A percentile compares a stretch with the other conserved stretches of the same genome.
phyloP scores from a whole-genome alignment of 257 asterid genomes.

The Nicotiana tabacum region DNA sequence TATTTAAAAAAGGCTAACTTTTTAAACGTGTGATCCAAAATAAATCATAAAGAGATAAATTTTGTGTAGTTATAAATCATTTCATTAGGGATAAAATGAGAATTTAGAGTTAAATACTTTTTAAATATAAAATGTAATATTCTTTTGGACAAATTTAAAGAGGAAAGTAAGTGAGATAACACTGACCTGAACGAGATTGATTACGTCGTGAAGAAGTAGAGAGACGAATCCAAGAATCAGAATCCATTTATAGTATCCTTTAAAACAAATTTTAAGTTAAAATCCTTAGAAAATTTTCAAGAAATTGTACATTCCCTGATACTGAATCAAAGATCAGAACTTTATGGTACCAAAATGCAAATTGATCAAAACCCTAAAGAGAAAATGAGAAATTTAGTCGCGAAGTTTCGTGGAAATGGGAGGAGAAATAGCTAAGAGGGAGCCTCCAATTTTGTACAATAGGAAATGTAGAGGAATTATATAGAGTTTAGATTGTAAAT shows the following conservation, averaged over 20 bases:
- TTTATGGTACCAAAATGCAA: neutral
- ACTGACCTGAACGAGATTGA: slow-evolving; percentile 68
- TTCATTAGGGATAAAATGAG: no score
- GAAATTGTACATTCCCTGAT: neutral
- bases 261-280: neutral
- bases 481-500: neutral
- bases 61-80: no score
- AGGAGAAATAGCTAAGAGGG: neutral
- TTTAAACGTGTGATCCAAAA: no score
- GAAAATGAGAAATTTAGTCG: neutral
- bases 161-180: neutral
- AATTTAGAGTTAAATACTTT: no score
- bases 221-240: slow-evolving; percentile 67
- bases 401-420: slow-evolving; percentile 6
- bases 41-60: no score
- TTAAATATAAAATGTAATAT: no score
- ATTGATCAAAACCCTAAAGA: neutral
- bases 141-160: no score
- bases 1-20: neutral
- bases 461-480: neutral
- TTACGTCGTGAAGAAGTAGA: slow-evolving; percentile 47
- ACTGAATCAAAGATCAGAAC: neutral
- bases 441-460: neutral
- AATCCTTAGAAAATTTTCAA: neutral
- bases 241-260: slow-evolving; percentile 42